Evolutionary conservation across 2,329 filamentous ascomycete species (phyloP).

Genomic region (Tolypocladium inflatum): DNA sequence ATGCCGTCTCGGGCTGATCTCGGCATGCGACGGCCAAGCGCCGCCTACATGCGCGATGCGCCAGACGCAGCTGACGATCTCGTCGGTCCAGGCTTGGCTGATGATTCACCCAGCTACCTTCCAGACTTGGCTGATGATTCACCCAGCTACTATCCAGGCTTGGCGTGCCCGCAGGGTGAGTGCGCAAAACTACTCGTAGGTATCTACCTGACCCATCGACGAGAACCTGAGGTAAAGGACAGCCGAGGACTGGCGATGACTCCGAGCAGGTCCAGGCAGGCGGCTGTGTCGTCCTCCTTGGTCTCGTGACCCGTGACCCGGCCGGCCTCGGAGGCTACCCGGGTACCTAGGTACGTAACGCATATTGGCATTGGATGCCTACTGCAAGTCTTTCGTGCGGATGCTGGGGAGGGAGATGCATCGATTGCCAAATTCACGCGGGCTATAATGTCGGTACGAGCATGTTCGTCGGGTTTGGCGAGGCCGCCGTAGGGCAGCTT

Average conservation of each 20-base stretch:
- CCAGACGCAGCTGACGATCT: not conserved
- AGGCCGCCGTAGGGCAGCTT: too few relatives aligned
- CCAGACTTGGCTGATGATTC: not conserved
- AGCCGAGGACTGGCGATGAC: too few relatives aligned
- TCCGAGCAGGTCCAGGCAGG: not conserved
- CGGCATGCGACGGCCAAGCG: not conserved
- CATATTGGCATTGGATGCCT: not conserved
- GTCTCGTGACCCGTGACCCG: not conserved
- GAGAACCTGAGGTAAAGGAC: too few relatives aligned
- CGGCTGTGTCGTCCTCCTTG: not conserved
- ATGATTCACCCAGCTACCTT: not conserved
- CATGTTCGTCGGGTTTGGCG: too few relatives aligned
- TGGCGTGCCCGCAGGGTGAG: not conserved
- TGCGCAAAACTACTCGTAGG: not conserved
- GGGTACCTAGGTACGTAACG: not conserved
- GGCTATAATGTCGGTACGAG: not conserved
- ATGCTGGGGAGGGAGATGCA: not conserved
- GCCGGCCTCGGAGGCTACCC: not conserved
- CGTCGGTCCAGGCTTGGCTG: not conserved
- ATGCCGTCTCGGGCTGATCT: not conserved
- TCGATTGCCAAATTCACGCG: not conserved
- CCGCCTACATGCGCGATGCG: not conserved
- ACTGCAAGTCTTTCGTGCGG: not conserved
- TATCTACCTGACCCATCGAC: too few relatives aligned
- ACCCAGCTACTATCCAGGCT: not conserved